Evolutionary conservation across 106 monocot genomes (phyloP).

Genomic region (Apostasia shenzhenica): DNA sequence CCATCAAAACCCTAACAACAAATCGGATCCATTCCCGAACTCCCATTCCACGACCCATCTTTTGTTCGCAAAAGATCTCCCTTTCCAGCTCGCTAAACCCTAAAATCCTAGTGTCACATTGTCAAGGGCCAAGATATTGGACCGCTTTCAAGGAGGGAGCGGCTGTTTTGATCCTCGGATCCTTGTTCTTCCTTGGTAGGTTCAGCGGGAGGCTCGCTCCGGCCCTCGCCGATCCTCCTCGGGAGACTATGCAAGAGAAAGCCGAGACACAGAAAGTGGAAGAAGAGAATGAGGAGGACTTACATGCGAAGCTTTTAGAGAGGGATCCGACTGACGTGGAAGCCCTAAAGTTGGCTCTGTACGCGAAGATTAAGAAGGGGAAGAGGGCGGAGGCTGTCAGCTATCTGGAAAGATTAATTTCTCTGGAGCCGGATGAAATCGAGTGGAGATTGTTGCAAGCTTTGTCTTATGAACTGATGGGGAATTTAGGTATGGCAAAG

Average conservation of each 20-base stretch:
- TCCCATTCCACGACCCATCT: neutral
- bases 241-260: slow-evolving; percentile 11
- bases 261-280: slow-evolving; percentile 7
- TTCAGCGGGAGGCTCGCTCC: slow-evolving; percentile 15
- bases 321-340: slow-evolving; percentile 43
- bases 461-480: slow-evolving; percentile 66
- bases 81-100: neutral
- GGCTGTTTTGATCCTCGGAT: slow-evolving; percentile 23
- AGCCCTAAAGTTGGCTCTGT: slow-evolving; percentile 61
- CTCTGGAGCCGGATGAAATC: slow-evolving; percentile 61
- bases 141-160: slow-evolving; percentile 4
- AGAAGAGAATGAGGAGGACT: slow-evolving; percentile 26
- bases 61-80: neutral
- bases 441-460: slow-evolving; percentile 82
- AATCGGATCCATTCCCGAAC: neutral
- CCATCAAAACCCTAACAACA: neutral
- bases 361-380: slow-evolving; percentile 62
- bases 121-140: neutral
- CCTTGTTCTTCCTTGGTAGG: slow-evolving; percentile 28
- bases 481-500: slow-evolving; percentile 60
- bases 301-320: slow-evolving; percentile 47
- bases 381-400: slow-evolving; percentile 42
- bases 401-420: slow-evolving; percentile 59
- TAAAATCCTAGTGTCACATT: neutral
- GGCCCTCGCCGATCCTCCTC: slow-evolving; percentile 19